Evolutionary conservation across 495 filamentous ascomycete genomes (phyloP).

Genomic region (Trichocladium uniseriatum): DNA sequence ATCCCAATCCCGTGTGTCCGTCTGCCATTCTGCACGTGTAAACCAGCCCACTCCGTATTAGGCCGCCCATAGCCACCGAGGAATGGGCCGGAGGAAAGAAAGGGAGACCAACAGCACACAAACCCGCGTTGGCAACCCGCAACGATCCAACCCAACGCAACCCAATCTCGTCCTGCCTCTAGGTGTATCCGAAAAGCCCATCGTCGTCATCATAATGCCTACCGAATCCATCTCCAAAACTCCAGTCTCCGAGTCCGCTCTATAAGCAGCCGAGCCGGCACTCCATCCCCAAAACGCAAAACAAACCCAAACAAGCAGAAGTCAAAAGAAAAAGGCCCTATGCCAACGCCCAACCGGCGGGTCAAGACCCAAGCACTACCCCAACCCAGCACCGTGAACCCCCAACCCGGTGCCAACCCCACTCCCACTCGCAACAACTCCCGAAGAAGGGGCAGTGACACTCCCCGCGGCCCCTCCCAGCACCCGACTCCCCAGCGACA

Average conservation of each 20-base stretch:
- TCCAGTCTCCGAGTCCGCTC: background rate
- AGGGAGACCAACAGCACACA: background rate
- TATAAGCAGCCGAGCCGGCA: background rate
- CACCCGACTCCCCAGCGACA: conserved; percentile 10
- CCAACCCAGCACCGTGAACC: background rate
- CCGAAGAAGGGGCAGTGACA: too few species aligned
- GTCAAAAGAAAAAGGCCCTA: too few species aligned
- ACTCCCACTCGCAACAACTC: background rate
- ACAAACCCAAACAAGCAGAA: background rate
- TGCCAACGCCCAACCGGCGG: too few species aligned
- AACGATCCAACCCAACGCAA: background rate
- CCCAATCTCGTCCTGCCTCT: background rate
- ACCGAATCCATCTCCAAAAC: background rate
- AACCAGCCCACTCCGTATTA: background rate
- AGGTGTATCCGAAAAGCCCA: background rate
- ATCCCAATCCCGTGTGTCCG: background rate
- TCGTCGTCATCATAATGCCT: background rate
- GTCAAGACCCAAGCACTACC: background rate
- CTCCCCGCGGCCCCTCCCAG: conserved; percentile 5
- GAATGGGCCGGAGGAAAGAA: background rate
- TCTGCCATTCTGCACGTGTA: background rate
- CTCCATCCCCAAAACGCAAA: background rate
- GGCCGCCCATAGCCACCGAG: too few species aligned
- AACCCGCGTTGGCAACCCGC: background rate
- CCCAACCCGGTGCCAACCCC: background rate